Percentiles rank a stretch among this genome's conserved stretches.
phyloP scores from a whole-genome alignment of 306 rosid genomes.

The Fragaria iinumae region DNA sequence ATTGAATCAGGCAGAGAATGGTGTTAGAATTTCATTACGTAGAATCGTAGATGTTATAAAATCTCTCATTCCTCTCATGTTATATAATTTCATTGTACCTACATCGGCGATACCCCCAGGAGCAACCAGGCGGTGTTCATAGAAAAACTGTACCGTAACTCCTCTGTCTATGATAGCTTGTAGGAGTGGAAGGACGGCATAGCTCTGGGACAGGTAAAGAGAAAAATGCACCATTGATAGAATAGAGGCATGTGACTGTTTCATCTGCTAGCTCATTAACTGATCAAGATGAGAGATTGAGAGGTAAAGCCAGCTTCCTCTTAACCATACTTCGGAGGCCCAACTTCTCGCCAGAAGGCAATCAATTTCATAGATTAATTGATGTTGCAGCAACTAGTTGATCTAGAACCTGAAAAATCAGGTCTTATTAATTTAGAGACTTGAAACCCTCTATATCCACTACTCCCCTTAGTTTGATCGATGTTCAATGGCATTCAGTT shows the following conservation, averaged over 20 bases:
- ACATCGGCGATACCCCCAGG: slow-evolving; percentile 30
- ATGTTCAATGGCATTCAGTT: too few relatives aligned
- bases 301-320: slow-evolving; percentile 40
- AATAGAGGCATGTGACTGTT: slow-evolving; percentile 39
- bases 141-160: slow-evolving; percentile 30
- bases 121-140: slow-evolving; percentile 21
- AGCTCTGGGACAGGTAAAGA: neutral
- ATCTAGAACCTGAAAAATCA: too few relatives aligned
- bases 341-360: slow-evolving; percentile 61
- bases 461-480: neutral
- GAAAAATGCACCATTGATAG: slow-evolving; percentile 21
- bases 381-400: too few relatives aligned
- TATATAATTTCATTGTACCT: neutral
- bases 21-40: too few relatives aligned
- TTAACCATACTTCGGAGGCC: slow-evolving; percentile 42
- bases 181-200: slow-evolving; percentile 37
- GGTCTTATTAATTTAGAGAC: neutral
- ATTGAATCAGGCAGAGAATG: too few relatives aligned
- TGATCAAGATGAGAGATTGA: slow-evolving; percentile 28
- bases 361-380: slow-evolving; percentile 47
- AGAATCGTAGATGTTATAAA: too few relatives aligned
- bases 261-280: slow-evolving; percentile 57
- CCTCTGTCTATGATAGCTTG: slow-evolving; percentile 45
- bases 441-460: too few relatives aligned
- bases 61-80: too few relatives aligned